A percentile compares a stretch with the other conserved stretches of the same genome.
Evolutionary conservation across 441 rosid genomes (phyloP).

Genomic region (Pelargonium australe): DNA sequence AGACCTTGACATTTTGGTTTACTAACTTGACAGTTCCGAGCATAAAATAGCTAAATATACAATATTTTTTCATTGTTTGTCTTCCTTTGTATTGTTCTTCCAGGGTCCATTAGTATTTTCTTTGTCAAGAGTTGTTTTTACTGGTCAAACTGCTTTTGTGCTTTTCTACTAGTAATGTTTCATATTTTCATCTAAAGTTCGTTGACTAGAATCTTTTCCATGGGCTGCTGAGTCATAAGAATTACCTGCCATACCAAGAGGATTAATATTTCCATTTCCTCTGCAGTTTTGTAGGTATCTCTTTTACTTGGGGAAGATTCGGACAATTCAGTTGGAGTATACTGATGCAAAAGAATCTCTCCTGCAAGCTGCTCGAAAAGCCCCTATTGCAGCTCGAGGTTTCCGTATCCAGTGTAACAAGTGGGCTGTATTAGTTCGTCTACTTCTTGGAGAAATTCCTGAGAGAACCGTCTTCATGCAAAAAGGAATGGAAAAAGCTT

Average conservation of each 20-base stretch:
- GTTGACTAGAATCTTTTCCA: background rate
- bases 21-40: too few species aligned
- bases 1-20: too few species aligned
- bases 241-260: background rate
- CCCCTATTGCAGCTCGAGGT: slow-evolving; percentile 51
- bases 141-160: background rate
- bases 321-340: slow-evolving; percentile 60
- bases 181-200: background rate
- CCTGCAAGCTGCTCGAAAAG: slow-evolving; percentile 55
- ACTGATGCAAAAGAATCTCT: slow-evolving; percentile 63
- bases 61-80: too few species aligned
- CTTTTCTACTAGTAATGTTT: background rate
- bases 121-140: background rate
- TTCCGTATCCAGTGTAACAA: slow-evolving; percentile 50
- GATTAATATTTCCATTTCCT: slow-evolving; percentile 13
- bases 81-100: too few species aligned
- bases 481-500: slow-evolving; percentile 57
- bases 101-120: too few species aligned
- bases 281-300: slow-evolving; percentile 59
- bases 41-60: too few species aligned
- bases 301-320: slow-evolving; percentile 62
- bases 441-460: slow-evolving; percentile 56
- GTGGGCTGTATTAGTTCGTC: slow-evolving; percentile 52
- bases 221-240: background rate
- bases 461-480: slow-evolving; percentile 52